A percentile compares a stretch with the other conserved stretches of the same genome.
These are phyloP conservation scores for Chytriomyces hyalinus DNA, from an alignment of 192 early-diverging fungal species.

Conservation along the genomic window DNA sequence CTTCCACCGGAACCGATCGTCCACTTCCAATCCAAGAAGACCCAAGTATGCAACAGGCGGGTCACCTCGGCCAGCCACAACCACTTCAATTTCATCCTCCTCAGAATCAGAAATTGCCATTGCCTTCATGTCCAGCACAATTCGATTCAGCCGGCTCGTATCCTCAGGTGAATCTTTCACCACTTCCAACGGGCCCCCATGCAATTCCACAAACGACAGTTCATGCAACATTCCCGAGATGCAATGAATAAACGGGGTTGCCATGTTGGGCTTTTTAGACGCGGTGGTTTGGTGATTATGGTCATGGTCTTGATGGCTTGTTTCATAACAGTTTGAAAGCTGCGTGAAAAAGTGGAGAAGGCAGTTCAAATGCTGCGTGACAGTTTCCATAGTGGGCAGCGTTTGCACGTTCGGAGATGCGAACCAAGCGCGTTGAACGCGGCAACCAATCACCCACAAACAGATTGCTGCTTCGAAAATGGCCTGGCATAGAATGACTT, in stretches of 20 bases:
- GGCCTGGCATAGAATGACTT: not conserved
- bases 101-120: not conserved
- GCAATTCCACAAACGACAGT: not conserved
- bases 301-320: too few relatives aligned
- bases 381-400: not conserved
- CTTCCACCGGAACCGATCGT: not conserved
- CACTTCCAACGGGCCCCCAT: not conserved
- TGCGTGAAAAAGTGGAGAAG: not conserved
- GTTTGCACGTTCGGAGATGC: not conserved
- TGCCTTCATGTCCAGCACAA: not conserved
- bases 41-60: constrained; percentile 3
- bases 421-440: not conserved
- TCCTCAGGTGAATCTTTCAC: not conserved
- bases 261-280: not conserved
- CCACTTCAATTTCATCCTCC: not conserved
- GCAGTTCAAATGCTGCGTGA: not conserved
- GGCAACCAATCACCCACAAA: not conserved
- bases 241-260: not conserved
- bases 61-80: not conserved
- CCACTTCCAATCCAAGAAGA: not conserved
- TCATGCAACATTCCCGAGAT: constrained; percentile 3
- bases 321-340: not conserved
- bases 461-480: not conserved
- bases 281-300: too few relatives aligned
- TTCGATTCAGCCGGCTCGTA: not conserved